Conservation (phyloP, 1,284 basidiomycete species). For the Porodaedalea pini region DNA sequence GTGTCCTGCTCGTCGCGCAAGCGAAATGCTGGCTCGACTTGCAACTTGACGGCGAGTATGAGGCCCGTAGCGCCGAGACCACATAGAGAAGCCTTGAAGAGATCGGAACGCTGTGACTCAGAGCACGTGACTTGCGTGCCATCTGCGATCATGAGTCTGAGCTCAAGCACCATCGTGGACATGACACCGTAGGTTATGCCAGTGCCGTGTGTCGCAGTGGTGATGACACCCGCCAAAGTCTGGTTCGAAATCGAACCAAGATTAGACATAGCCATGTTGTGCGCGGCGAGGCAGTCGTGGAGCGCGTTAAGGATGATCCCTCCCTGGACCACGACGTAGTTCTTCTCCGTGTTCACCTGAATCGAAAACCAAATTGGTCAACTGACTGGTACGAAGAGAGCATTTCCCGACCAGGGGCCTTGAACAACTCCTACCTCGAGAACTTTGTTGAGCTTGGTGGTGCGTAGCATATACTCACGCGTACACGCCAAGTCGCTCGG, state of each 20-base stretch:
- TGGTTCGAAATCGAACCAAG: slow-evolving; percentile 97
- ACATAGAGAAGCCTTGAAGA: slow-evolving; percentile 92
- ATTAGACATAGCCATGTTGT: slow-evolving; percentile 84
- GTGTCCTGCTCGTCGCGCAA: slow-evolving; percentile 76
- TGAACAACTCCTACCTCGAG: slow-evolving; percentile 58
- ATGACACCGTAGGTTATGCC: slow-evolving; percentile 82
- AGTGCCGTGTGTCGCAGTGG: slow-evolving; percentile 93
- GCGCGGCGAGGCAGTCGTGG: slow-evolving; percentile 62
- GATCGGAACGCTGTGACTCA: slow-evolving; percentile 58
- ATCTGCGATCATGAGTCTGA: slow-evolving; percentile 74
- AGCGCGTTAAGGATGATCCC: slow-evolving; percentile 79
- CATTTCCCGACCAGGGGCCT: neutral
- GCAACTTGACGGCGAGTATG: slow-evolving; percentile 75
- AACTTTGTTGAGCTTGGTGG: slow-evolving; percentile 64
- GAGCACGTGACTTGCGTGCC: slow-evolving; percentile 70
- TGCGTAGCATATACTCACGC: slow-evolving; percentile 77
- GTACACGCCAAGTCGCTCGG: slow-evolving; percentile 92
- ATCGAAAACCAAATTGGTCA: slow-evolving; percentile 9
- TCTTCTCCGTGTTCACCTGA: slow-evolving; percentile 71
- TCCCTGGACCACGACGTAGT: slow-evolving; percentile 68
- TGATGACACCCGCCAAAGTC: slow-evolving; percentile 90
- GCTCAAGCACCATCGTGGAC: slow-evolving; percentile 75
- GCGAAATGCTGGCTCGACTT: slow-evolving; percentile 81
- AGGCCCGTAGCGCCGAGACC: slow-evolving; percentile 93
- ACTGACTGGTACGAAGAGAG: neutral